Conservation (phyloP, 1,284 basidiomycete genomes). For the Albatrellus sp. region DNA sequence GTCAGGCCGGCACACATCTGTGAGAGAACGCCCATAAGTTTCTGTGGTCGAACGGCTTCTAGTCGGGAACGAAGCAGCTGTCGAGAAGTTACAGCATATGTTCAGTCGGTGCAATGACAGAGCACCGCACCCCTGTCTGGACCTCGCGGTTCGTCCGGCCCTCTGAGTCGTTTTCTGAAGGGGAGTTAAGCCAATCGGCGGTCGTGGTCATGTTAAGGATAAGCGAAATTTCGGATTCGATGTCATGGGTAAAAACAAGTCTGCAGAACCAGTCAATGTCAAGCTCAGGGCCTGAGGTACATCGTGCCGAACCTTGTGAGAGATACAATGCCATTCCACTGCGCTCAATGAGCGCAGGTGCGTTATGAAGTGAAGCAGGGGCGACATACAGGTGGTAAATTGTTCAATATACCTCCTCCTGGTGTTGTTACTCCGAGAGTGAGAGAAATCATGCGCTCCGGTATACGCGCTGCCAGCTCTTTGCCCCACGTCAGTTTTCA, state of each 20-base stretch:
- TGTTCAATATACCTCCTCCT: constrained; percentile 42
- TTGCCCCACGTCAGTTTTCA: background rate
- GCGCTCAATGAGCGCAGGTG: background rate
- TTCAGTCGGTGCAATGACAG: background rate
- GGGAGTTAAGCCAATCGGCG: constrained; percentile 39
- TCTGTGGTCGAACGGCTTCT: constrained; percentile 45
- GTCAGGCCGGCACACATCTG: constrained; percentile 67
- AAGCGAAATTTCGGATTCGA: constrained; percentile 37
- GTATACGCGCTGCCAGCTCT: constrained; percentile 60
- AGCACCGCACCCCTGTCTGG: constrained; percentile 31
- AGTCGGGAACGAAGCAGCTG: constrained; percentile 28
- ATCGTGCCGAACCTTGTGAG: constrained; percentile 19
- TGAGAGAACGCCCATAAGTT: constrained; percentile 50
- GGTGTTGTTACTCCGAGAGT: constrained; percentile 61
- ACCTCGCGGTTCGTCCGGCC: constrained; percentile 53
- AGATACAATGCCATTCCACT: constrained; percentile 33
- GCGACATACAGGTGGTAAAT: constrained; percentile 44
- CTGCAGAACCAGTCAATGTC: constrained; percentile 11
- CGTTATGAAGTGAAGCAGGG: background rate
- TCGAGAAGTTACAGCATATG: constrained; percentile 28
- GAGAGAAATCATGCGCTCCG: constrained; percentile 55
- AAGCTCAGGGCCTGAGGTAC: background rate
- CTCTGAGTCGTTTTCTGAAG: constrained; percentile 33
- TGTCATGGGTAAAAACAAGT: constrained; percentile 35
- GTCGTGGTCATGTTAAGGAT: constrained; percentile 55